These are phyloP conservation scores for Trichosanthes cucumerina DNA, from an alignment of 306 rosid species.

Conservation along the genomic window DNA sequence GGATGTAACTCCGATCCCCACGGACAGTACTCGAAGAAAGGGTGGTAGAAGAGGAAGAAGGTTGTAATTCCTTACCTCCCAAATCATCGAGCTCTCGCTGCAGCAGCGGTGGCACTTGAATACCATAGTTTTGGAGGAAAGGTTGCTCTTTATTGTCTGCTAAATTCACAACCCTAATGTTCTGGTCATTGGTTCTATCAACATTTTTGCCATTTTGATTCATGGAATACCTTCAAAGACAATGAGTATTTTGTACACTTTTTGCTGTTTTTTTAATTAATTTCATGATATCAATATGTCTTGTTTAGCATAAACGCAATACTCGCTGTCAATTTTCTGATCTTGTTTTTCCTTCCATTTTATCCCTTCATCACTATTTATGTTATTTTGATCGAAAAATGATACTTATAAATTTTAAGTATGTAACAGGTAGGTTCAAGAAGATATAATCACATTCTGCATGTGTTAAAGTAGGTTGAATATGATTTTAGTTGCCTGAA, in stretches of 20 bases:
- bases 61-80: constrained; percentile 13
- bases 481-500: background rate
- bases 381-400: background rate
- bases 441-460: background rate
- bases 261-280: background rate
- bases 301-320: background rate
- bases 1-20: constrained; percentile 50
- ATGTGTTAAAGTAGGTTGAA: background rate
- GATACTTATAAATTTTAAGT: background rate
- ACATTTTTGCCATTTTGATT: constrained; percentile 3
- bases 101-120: background rate
- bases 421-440: too few species aligned
- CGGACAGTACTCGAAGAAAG: constrained; percentile 42
- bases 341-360: background rate
- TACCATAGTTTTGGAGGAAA: background rate
- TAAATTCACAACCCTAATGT: background rate
- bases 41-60: constrained; percentile 49
- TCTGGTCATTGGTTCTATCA: background rate
- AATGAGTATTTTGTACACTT: background rate
- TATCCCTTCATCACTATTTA: background rate
- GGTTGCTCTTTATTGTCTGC: background rate
- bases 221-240: background rate
- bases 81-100: background rate
- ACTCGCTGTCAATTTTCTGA: background rate
- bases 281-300: background rate